Conservation (phyloP, 331 rosid species). For the Rhamnella rubrinervis region DNA sequence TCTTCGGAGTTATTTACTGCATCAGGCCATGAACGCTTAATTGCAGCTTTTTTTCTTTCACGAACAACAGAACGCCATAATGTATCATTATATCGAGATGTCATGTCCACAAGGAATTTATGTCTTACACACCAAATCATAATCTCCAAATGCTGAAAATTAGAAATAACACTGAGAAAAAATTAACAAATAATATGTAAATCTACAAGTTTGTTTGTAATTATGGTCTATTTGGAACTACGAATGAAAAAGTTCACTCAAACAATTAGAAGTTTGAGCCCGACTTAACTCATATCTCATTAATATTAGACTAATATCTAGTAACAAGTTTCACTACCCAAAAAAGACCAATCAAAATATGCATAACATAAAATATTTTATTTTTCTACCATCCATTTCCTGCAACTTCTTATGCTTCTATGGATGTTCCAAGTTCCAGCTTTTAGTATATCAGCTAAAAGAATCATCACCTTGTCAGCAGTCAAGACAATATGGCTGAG, state of each 20-base stretch:
- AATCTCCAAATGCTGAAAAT: constrained; percentile 88
- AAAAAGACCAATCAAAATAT: background rate
- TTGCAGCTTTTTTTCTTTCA: constrained; percentile 77
- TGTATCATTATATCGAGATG: constrained; percentile 47
- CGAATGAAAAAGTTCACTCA: background rate
- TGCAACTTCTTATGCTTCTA: background rate
- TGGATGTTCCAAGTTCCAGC: background rate
- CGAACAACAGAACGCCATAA: constrained; percentile 68
- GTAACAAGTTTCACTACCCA: too few relatives aligned
- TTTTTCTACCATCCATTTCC: background rate
- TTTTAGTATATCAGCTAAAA: background rate
- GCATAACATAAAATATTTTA: background rate
- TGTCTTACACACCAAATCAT: constrained; percentile 84
- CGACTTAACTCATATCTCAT: background rate
- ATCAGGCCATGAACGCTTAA: constrained; percentile 89
- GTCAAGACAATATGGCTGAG: background rate
- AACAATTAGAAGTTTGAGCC: background rate
- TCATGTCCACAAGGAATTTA: constrained; percentile 64
- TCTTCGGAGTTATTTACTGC: constrained; percentile 59
- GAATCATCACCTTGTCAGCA: background rate
- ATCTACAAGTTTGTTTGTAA: background rate
- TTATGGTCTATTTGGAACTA: background rate
- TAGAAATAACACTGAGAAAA: constrained; percentile 8
- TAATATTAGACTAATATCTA: background rate
- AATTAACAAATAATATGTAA: constrained; percentile 1